phyloP scores from a whole-genome alignment of 345 rosid species.

The Hevea brasiliensis region DNA sequence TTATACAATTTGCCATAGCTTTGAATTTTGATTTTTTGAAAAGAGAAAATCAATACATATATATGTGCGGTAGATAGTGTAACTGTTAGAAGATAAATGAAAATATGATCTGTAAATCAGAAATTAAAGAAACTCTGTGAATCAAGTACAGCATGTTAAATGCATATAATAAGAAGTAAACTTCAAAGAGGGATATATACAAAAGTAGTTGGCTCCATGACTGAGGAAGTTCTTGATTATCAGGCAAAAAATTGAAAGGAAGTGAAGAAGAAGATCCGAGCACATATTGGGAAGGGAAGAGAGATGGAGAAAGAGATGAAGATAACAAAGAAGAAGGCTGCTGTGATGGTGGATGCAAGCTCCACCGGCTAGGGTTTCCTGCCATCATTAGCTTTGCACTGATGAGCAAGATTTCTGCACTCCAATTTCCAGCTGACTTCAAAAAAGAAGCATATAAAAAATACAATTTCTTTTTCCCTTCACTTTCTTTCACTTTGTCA shows the following conservation, averaged over 20 bases:
- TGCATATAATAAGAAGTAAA: not conserved
- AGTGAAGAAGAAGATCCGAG: conserved; percentile 47
- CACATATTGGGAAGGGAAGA: conserved; percentile 39
- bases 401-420: conserved; percentile 5
- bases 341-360: conserved; percentile 52
- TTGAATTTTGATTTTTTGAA: no score
- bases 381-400: conserved; percentile 53
- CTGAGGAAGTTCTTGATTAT: conserved; percentile 48
- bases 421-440: conserved; percentile 13
- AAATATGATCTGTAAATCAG: conserved; percentile 1
- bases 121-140: not conserved
- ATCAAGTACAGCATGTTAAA: conserved; percentile 1
- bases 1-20: no score
- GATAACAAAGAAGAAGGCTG: conserved; percentile 40
- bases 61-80: no score
- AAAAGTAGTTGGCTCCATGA: conserved; percentile 62
- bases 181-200: conserved; percentile 32
- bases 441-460: conserved; percentile 10
- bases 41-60: not conserved
- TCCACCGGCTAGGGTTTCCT: conserved; percentile 76
- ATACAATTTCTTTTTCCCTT: not conserved
- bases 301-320: conserved; percentile 28
- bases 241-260: conserved; percentile 38
- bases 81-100: not conserved
- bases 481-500: conserved; percentile 30